Evolutionary conservation across 495 filamentous ascomycete species (phyloP).

Genomic region (Penicillium roqueforti): DNA sequence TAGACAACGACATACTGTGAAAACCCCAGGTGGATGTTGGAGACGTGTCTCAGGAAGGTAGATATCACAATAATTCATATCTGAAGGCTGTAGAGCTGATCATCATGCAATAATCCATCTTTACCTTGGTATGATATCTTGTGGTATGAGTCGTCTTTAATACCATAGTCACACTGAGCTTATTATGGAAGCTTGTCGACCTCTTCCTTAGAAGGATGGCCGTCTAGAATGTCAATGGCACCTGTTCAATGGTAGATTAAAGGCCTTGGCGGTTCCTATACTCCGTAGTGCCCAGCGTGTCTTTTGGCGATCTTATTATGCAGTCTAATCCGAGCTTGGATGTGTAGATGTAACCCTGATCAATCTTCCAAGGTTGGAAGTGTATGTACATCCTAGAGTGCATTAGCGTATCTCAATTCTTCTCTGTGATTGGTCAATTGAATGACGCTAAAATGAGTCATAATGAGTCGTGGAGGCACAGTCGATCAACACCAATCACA

Average conservation of each 20-base stretch:
- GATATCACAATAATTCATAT: not conserved
- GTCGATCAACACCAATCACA: slow-evolving; percentile 13
- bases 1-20: not conserved
- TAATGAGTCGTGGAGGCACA: slow-evolving; percentile 19
- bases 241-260: not conserved
- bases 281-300: no score
- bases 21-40: not conserved
- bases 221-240: not conserved
- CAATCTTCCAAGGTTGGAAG: not conserved
- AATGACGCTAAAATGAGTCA: slow-evolving; percentile 31
- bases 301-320: not conserved
- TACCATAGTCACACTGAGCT: not conserved
- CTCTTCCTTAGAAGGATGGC: not conserved
- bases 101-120: not conserved
- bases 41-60: not conserved
- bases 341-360: not conserved
- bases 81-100: not conserved
- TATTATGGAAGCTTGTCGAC: not conserved
- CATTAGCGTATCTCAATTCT: not conserved
- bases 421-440: slow-evolving; percentile 10
- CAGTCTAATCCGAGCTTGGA: not conserved
- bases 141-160: no score
- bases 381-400: not conserved
- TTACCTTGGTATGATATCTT: not conserved
- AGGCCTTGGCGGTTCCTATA: not conserved